Evolutionary conservation across 148 eudicot species (phyloP).

Genomic region (Camellia sinensis): DNA sequence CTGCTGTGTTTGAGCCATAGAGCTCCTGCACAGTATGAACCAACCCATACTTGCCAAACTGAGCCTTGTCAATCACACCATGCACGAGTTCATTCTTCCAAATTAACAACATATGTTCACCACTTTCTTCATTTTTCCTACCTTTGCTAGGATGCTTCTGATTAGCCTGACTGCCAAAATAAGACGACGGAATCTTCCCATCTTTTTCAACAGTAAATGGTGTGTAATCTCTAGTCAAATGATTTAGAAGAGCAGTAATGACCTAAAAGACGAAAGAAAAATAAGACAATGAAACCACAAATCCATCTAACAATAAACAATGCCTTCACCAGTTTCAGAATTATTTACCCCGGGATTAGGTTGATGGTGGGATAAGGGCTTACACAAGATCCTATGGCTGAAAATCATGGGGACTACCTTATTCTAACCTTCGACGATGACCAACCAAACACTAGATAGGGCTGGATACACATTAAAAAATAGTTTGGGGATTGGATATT

Average conservation of each 20-base stretch:
- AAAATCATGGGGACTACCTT: not conserved
- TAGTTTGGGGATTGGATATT: not conserved
- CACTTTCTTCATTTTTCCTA: constrained; percentile 30
- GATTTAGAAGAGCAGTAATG: constrained; percentile 74
- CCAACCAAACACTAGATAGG: not conserved
- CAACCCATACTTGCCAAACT: constrained; percentile 96
- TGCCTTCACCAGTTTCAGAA: not conserved
- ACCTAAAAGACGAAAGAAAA: constrained; percentile 40
- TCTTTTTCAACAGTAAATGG: constrained; percentile 84
- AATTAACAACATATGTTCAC: constrained; percentile 69
- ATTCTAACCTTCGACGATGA: not conserved
- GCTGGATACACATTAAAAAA: not conserved
- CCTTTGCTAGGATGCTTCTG: constrained; percentile 20
- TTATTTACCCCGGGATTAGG: not conserved
- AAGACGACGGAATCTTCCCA: constrained; percentile 69
- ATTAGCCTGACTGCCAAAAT: constrained; percentile 39
- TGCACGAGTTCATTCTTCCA: constrained; percentile 86
- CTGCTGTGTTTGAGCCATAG: constrained; percentile 77
- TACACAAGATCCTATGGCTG: not conserved
- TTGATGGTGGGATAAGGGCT: not conserved
- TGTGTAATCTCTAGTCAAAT: constrained; percentile 58
- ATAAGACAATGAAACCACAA: not conserved
- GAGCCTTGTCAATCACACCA: constrained; percentile 99
- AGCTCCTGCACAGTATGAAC: constrained; percentile 98
- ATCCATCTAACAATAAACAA: not conserved